Conservation (phyloP, 331 rosid genomes). For the Spiraea crenata region DNA sequence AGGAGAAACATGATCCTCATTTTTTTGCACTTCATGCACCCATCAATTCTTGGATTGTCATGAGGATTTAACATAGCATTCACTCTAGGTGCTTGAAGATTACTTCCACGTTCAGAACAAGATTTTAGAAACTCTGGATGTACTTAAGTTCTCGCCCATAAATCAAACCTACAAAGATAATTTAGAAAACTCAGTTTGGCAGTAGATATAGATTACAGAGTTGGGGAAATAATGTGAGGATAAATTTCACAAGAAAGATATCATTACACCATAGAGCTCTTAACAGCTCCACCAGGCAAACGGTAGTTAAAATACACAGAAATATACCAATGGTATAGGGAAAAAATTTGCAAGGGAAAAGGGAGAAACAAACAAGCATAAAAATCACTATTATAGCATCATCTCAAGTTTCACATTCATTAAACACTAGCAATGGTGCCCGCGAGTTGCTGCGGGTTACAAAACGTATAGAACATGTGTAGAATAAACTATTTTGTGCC, state of each 20-base stretch:
- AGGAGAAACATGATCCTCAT: constrained; percentile 46
- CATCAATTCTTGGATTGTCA: constrained; percentile 31
- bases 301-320: neutral
- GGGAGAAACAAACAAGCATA: neutral
- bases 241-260: neutral
- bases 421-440: no score
- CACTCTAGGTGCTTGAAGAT: neutral
- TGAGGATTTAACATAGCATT: constrained; percentile 18
- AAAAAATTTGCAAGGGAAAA: neutral
- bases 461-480: no score
- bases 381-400: neutral
- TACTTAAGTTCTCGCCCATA: constrained; percentile 90
- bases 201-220: neutral
- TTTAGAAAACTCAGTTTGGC: constrained; percentile 4
- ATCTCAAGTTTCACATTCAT: neutral
- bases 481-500: no score
- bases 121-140: constrained; percentile 45
- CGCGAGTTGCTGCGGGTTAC: no score
- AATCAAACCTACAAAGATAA: constrained; percentile 66
- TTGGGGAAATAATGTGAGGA: neutral
- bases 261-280: neutral
- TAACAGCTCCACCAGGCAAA: neutral
- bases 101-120: constrained; percentile 26
- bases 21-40: constrained; percentile 55
- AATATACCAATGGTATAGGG: neutral